Evolutionary conservation across 306 rosid species (phyloP).

Genomic region (Inga leiocalycina): DNA sequence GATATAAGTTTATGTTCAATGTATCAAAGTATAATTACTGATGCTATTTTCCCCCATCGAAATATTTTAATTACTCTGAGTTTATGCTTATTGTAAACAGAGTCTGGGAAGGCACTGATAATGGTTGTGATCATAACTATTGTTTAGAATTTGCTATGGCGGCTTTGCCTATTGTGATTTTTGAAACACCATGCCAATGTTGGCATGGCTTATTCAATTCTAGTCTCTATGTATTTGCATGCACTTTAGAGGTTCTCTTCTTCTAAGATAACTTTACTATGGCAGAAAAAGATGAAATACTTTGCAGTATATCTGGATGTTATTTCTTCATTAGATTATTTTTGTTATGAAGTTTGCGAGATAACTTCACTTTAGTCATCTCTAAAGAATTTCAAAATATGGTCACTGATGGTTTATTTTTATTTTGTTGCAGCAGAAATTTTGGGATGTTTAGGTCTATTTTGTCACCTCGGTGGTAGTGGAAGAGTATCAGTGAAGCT

Average conservation of each 20-base stretch:
- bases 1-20: no score
- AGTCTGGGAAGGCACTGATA: no score
- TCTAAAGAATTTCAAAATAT: not conserved
- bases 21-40: no score
- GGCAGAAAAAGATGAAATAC: no score
- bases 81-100: no score
- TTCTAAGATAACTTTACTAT: not conserved
- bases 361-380: slow-evolving; percentile 44
- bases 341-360: slow-evolving; percentile 66
- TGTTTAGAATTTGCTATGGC: not conserved
- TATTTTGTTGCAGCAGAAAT: slow-evolving; percentile 27
- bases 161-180: not conserved
- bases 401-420: slow-evolving; percentile 15
- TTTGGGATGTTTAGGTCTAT: not conserved
- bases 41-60: no score
- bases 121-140: no score
- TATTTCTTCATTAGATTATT: not conserved
- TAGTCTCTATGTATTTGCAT: not conserved
- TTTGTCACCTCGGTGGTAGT: slow-evolving; percentile 6
- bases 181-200: not conserved
- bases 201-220: not conserved
- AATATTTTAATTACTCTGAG: no score
- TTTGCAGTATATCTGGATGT: not conserved
- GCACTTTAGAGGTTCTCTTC: not conserved
- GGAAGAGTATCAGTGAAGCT: not conserved